Conservation (phyloP, 306 rosid species). For the Vigna hirtella region DNA sequence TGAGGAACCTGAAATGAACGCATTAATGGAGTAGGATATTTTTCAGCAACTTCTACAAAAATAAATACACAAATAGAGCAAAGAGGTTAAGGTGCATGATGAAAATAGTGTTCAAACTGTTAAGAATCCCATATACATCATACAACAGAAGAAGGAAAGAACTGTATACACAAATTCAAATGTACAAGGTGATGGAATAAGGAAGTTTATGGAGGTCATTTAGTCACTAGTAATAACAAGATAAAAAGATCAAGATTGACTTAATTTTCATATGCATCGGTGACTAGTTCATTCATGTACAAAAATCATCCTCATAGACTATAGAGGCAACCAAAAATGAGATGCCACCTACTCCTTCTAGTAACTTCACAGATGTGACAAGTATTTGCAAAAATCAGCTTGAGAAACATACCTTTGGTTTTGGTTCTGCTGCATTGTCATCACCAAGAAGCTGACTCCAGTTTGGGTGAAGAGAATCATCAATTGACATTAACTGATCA, state of each 20-base stretch:
- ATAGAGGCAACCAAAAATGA: constrained; percentile 26
- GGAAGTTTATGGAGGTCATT: not conserved
- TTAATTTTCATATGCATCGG: constrained; percentile 29
- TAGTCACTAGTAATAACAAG: constrained; percentile 19
- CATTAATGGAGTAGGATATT: constrained; percentile 50
- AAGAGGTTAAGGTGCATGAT: constrained; percentile 20
- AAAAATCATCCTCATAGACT: constrained; percentile 37
- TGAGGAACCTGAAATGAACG: constrained; percentile 56
- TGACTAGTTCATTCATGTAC: constrained; percentile 22
- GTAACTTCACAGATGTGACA: constrained; percentile 8
- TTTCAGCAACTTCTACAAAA: constrained; percentile 42
- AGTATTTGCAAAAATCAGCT: constrained; percentile 33
- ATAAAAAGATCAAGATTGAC: constrained; percentile 29
- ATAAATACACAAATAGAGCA: not conserved
- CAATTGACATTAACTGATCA: constrained; percentile 69
- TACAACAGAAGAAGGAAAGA: constrained; percentile 10
- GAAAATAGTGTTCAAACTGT: constrained; percentile 30
- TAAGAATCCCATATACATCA: constrained; percentile 3
- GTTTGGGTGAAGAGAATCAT: constrained; percentile 64
- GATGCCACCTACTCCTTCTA: constrained; percentile 34
- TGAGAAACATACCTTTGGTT: constrained; percentile 62
- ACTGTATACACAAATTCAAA: constrained; percentile 37
- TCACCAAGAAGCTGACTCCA: constrained; percentile 76
- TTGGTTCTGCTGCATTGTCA: constrained; percentile 58
- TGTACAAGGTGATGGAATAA: constrained; percentile 15